Percentiles rank a stretch among this genome's conserved stretches.
Conservation (phyloP, 768 basidiomycete genomes). For the Chalciporus chontae region DNA sequence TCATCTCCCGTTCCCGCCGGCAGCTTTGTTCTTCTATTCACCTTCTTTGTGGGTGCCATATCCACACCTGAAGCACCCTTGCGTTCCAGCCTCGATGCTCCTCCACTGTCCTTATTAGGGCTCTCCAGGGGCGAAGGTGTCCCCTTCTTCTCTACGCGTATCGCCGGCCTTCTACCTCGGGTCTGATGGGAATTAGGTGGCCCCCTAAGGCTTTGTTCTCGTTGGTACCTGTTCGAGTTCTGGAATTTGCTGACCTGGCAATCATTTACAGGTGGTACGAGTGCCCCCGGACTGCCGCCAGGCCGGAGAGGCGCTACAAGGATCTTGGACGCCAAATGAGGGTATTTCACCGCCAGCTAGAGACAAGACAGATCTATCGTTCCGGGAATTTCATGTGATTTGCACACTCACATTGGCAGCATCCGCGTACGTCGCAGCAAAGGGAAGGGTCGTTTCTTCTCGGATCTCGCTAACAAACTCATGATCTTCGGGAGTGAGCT, state of each 20-base stretch:
- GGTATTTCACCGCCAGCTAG: slow-evolving; percentile 34
- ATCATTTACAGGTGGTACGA: not conserved
- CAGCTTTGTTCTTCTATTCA: not conserved
- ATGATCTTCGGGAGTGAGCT: not conserved
- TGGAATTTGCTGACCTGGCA: not conserved
- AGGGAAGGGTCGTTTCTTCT: slow-evolving; percentile 1
- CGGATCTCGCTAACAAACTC: too few species aligned
- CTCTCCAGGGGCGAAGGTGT: not conserved
- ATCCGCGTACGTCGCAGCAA: slow-evolving; percentile 36
- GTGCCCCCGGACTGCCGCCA: not conserved
- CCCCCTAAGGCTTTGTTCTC: not conserved
- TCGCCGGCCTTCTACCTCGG: not conserved
- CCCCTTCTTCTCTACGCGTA: not conserved
- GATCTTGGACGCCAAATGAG: slow-evolving; percentile 33
- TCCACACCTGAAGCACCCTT: not conserved
- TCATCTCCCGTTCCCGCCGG: not conserved
- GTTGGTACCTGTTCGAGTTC: not conserved
- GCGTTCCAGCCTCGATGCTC: not conserved
- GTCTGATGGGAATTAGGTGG: not conserved
- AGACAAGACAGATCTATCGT: not conserved
- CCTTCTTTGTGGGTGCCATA: not conserved
- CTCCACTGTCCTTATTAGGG: not conserved
- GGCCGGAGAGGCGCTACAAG: slow-evolving; percentile 29
- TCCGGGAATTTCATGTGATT: not conserved
- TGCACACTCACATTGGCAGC: slow-evolving; percentile 34